These are phyloP conservation scores for Musa schizocarpa DNA, from an alignment of 176 grass and related monocot genomes.

Conservation along the genomic window DNA sequence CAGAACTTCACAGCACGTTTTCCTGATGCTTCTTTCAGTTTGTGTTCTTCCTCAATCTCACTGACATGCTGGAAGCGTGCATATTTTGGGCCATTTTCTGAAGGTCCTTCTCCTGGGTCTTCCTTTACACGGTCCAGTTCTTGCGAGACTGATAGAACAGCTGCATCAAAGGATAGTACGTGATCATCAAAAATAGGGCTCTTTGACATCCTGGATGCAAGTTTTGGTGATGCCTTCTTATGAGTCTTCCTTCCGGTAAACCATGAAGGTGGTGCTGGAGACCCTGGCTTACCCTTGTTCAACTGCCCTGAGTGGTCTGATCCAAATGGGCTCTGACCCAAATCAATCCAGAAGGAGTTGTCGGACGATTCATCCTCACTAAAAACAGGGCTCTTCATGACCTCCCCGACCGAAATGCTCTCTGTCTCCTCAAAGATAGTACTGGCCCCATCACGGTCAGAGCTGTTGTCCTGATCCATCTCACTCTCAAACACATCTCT, in stretches of 20 bases:
- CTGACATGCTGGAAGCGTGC: slow-evolving; percentile 42
- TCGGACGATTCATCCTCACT: slow-evolving; percentile 86
- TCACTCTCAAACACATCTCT: slow-evolving; percentile 80
- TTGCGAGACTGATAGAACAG: slow-evolving; percentile 73
- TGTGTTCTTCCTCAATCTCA: slow-evolving; percentile 83
- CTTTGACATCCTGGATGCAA: slow-evolving; percentile 37
- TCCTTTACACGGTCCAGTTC: slow-evolving; percentile 50
- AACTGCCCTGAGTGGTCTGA: slow-evolving; percentile 63
- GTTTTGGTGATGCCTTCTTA: slow-evolving; percentile 56
- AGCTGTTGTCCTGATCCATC: slow-evolving; percentile 88
- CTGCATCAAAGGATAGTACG: slow-evolving; percentile 86
- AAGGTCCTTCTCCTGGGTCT: slow-evolving; percentile 34
- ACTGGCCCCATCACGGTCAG: slow-evolving; percentile 82
- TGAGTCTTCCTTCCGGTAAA: slow-evolving; percentile 60
- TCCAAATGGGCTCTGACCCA: slow-evolving; percentile 81
- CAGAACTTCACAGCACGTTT: slow-evolving; percentile 31
- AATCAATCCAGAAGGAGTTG: slow-evolving; percentile 94
- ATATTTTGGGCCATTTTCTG: slow-evolving; percentile 32
- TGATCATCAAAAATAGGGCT: slow-evolving; percentile 67
- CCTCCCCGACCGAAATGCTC: slow-evolving; percentile 73
- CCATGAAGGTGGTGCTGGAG: slow-evolving; percentile 72
- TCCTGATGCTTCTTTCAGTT: slow-evolving; percentile 42
- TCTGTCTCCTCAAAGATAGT: slow-evolving; percentile 97
- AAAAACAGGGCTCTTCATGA: slow-evolving; percentile 97
- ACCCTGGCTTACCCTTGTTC: slow-evolving; percentile 62